Base-by-base conservation (phyloP, 352 stramenopile genomes). In the Aphanomyces astaci region DNA sequence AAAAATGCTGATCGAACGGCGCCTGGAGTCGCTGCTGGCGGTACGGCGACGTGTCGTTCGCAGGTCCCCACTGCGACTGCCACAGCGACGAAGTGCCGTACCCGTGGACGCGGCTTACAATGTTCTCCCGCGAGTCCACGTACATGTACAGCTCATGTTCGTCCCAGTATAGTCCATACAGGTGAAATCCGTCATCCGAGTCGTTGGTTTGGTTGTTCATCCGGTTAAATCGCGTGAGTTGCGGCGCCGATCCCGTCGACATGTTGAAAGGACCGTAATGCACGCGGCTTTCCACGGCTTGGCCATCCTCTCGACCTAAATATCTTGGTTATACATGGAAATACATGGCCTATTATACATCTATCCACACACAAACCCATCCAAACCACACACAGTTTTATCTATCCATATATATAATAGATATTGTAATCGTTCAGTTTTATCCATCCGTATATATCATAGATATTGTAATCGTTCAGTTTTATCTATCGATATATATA, bases 1-100 rank as follows among this genome's bases (percentile, higher is more conserved):
- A 65, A 46, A 65, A 52, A 36, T 52, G 56, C 40, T 65, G 56
- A 22, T 65, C 56, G 30, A 65, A 65, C 25, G 56, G 56, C 5
- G 56, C 56, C 10, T 65, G 56, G 7, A 54, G 13, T 4, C 19
- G 56, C 9, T 22, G 56, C 13, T 46, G 17, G 10, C 36, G 36
- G 31, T 39, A 65, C 40, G 56, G 56, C 5, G 56, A 65, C 25
- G 39, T 28, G 7, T 65, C 56, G 56, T 52, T 53, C 7, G 51
- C 56, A n/a, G n/a, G n/a, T 24, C 24, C 39, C 32, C 56, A 52
- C n/a, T 3, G 56, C 24, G 15, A 11, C 24, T 46, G 2, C 56
- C 56, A 65, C 9, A 65, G 30, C 15, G 56, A 52, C 24, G 22
- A 5, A 24, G 24, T 65, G 56, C 56, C 56, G 33, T 49, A 65